phyloP scores from a whole-genome alignment of 495 filamentous ascomycete species.

The Penicillium lividum region DNA sequence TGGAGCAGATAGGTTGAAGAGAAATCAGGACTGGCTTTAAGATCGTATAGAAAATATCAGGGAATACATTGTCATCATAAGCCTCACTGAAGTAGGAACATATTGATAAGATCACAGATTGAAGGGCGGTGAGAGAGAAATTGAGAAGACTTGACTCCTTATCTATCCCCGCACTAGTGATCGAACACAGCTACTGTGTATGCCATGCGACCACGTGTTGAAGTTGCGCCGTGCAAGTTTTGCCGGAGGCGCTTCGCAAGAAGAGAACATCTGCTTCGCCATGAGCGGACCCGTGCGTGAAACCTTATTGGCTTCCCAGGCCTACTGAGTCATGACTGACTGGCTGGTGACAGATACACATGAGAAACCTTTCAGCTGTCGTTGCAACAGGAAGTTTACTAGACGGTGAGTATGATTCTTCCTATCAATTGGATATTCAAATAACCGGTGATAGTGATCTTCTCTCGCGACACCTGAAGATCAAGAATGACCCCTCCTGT shows the following conservation, averaged over 20 bases:
- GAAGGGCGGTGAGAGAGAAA: neutral
- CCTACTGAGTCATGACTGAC: neutral
- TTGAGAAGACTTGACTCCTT: neutral
- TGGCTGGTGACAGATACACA: constrained; percentile 2
- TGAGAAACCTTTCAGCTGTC: constrained; percentile 10
- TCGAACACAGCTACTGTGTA: neutral
- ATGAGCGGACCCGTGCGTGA: constrained; percentile 6
- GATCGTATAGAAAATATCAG: neutral
- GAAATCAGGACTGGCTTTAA: constrained; percentile 11
- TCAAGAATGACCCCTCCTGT: constrained; percentile 4
- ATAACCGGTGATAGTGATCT: constrained; percentile 2
- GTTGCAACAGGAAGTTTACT: constrained; percentile 5
- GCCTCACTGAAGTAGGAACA: neutral
- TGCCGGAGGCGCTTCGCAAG: constrained; percentile 8
- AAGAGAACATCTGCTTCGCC: constrained; percentile 11
- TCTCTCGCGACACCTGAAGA: constrained; percentile 4
- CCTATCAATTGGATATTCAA: neutral
- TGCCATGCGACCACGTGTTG: constrained; percentile 8
- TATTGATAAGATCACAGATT: neutral
- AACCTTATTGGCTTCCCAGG: neutral
- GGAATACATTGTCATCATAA: neutral
- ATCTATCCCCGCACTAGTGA: neutral
- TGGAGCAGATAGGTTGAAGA: neutral
- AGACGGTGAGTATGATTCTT: neutral
- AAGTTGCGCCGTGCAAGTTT: constrained; percentile 10